Evolutionary conservation across 805 yeast genomes (phyloP), one percentile per base, ranked within the genome.

Genomic region (Yarrowia sp.): DNA sequence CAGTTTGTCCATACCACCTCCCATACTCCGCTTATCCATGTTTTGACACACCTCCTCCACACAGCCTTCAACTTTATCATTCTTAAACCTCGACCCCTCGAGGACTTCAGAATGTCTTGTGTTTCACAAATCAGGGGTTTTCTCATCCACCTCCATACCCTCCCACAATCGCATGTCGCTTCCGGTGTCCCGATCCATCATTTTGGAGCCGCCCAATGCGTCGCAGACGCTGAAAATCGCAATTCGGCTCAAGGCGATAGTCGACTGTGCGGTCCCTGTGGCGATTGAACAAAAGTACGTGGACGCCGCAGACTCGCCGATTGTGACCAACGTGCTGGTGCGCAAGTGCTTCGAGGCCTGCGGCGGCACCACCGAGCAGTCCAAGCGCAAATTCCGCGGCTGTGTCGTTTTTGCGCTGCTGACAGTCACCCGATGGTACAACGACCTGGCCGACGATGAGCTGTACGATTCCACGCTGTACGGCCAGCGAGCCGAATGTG

Each of bases 341-440:
- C 42, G 55, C 46, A 61, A 61, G 46, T 46, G 66, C 17, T 61
- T 43, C n/a, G 83, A 61, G 46, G 66, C 66, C 2, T 61, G 66
- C 7, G 66, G 66, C 15, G 66, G 66, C 17, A 46, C 42, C 3
- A 24, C 43, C 5, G 66, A 61, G 7, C 44, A 44, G 44, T 44
- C 66, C 24, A 61, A 47, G 13, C 53, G 55, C 44, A 61, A 61
- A 38, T 61, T 46, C 46, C 66, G 46, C 3, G 66, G 66, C 38
- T 38, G 86, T 30, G 75, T 91, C 55, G 82, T 91, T 0, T 92
- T 89, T 76, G 87, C 90, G 60, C 79, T 92, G 68, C 78, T 92
- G 69, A 87, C 86, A 71, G 94, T 90, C n/a, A 83, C 89, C 43
- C 85, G 83, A 34, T 92, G 97, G 97, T 91, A 89, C 76, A 80